These are phyloP conservation scores for Eragrostis curvula DNA, from an alignment of 176 grass and related monocot genomes.

Conservation along the genomic window DNA sequence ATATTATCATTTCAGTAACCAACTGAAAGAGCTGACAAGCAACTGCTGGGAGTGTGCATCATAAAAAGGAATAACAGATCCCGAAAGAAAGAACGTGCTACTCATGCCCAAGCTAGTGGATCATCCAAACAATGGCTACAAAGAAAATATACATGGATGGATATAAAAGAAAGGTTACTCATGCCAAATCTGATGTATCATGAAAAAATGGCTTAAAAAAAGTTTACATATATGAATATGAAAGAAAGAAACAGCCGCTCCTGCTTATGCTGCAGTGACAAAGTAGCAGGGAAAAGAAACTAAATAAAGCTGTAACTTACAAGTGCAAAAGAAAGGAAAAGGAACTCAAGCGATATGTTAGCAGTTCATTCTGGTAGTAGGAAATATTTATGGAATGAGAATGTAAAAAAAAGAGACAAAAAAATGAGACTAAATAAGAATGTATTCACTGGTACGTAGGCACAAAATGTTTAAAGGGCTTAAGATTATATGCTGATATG, in stretches of 20 bases:
- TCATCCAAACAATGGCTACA: no score
- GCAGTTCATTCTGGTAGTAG: neutral
- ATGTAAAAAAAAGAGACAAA: no score
- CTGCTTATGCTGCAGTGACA: neutral
- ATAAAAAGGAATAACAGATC: neutral
- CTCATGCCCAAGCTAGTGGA: neutral
- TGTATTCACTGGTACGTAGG: neutral
- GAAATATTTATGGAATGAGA: neutral
- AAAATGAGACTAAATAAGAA: neutral
- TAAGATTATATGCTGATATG: neutral
- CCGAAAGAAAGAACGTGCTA: neutral
- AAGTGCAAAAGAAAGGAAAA: neutral
- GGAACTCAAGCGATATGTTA: neutral
- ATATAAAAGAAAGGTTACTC: no score
- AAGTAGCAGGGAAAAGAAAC: neutral
- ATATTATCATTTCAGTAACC: constrained; percentile 6
- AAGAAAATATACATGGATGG: no score
- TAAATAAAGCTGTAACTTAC: neutral
- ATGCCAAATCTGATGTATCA: no score
- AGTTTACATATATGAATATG: neutral
- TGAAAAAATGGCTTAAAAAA: no score
- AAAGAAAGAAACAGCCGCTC: neutral
- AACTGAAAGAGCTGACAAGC: neutral
- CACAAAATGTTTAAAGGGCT: neutral
- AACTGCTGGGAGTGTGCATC: neutral